Evolutionary conservation across 495 filamentous ascomycete genomes (phyloP), one percentile per base, ranked within the genome.

Genomic region (Lasiosphaeria hispida): DNA sequence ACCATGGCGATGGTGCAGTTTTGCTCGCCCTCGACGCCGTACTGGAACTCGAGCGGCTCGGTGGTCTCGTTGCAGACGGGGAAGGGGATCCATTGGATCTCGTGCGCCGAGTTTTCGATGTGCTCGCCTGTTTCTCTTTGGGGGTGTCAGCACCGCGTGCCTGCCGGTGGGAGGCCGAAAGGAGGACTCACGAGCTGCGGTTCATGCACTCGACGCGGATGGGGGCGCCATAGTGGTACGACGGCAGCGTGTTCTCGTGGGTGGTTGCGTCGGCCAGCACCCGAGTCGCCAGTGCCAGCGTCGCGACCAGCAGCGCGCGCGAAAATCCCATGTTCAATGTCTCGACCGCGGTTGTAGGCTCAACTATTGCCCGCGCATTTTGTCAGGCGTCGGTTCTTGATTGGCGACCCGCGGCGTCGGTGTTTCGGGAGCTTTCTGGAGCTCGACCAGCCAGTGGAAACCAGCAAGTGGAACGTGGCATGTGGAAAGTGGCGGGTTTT

Each of bases 71-170:
- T 90, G 82, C 94, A 98, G 39, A 80, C 80, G 36, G 88, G 88
- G 73, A 98, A 97, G 48, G 94, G 91, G 53, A 96, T 86, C 78
- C 94, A 98, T 81, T 96, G 83, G 37, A 97, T 89, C 70, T 92
- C 85, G 61, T 93, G 90, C 43, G 83, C 76, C 15, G 79, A 75
- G 68, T 94, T 85, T 55, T 85, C 85, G 68, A 98, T 88, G 83
- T 98, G 82, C 63, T 85, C 83, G 63, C 83, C 83, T 3, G 81
- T 85, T 56, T 86, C 83, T 57, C 83, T 86, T 59, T 4, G 10
- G 10, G 10, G 3, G 13, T 34, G 48, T 42, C 14, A 53, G 33
- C 18, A 36, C 10, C 17, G 18, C 18, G 34, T 19, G 34, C 13
- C 11, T 18, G 49, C n/a, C 14, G 23, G 35, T n/a, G 44, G 42